Evolutionary conservation across 2,329 filamentous ascomycete genomes (phyloP).

Genomic region (Fusarium protoensiforme): DNA sequence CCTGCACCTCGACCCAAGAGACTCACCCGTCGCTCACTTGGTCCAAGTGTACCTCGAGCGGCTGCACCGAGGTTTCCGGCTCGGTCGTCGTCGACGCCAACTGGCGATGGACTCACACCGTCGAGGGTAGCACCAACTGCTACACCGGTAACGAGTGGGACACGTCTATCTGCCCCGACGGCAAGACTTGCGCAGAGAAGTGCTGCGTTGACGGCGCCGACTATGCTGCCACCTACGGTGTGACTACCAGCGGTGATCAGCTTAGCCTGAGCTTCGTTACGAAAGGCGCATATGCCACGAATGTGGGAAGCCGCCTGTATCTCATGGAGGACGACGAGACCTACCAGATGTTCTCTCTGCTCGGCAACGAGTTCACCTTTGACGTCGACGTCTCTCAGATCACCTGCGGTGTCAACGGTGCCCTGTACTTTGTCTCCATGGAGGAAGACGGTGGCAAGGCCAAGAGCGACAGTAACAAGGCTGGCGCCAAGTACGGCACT

Average conservation of each 20-base stretch:
- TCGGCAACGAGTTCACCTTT: slow-evolving; percentile 76
- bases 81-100: slow-evolving; percentile 68
- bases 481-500: slow-evolving; percentile 69
- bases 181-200: slow-evolving; percentile 56
- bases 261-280: slow-evolving; percentile 68
- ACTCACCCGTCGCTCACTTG: slow-evolving; percentile 64
- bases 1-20: slow-evolving; percentile 59
- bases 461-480: slow-evolving; percentile 61
- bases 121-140: slow-evolving; percentile 62
- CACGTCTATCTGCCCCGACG: slow-evolving; percentile 51
- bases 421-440: slow-evolving; percentile 74
- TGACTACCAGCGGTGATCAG: slow-evolving; percentile 60
- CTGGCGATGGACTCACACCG: slow-evolving; percentile 68
- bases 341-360: slow-evolving; percentile 72
- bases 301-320: slow-evolving; percentile 68
- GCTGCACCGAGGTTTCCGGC: slow-evolving; percentile 61
- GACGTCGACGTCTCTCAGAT: slow-evolving; percentile 76
- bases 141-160: slow-evolving; percentile 64
- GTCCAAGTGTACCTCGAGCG: slow-evolving; percentile 61
- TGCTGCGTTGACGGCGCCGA: slow-evolving; percentile 65
- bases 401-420: slow-evolving; percentile 77
- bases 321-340: slow-evolving; percentile 69
- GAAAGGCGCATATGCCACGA: slow-evolving; percentile 56
- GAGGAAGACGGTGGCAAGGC: slow-evolving; percentile 64
- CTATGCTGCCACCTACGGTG: slow-evolving; percentile 62